phyloP scores from a whole-genome alignment of 2,329 filamentous ascomycete species.

The Alternaria triticimaculans region DNA sequence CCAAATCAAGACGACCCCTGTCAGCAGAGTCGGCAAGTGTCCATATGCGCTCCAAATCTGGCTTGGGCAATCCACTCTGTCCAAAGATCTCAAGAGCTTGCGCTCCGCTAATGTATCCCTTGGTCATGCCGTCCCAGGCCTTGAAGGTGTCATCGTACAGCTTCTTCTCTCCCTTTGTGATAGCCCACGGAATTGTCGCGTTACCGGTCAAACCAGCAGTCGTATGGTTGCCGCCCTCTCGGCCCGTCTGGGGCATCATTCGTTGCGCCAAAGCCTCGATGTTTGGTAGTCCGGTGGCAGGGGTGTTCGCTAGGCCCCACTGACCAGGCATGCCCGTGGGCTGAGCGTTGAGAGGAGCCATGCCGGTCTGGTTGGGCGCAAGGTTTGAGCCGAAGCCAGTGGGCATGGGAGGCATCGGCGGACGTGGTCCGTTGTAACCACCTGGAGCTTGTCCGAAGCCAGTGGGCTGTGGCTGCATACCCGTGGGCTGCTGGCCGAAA shows the following conservation, averaged over 20 bases:
- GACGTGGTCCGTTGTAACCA: constrained; percentile 80
- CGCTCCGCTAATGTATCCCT: constrained; percentile 89
- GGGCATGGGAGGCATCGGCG: constrained; percentile 84
- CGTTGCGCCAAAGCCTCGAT: constrained; percentile 90
- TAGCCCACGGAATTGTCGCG: constrained; percentile 96
- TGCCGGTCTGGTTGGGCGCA: constrained; percentile 69
- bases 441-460: constrained; percentile 72
- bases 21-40: constrained; percentile 93
- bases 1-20: constrained; percentile 90
- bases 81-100: constrained; percentile 97
- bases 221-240: constrained; percentile 80
- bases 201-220: constrained; percentile 89
- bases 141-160: constrained; percentile 95
- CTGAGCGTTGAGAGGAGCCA: constrained; percentile 78
- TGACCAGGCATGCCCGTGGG: constrained; percentile 92
- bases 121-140: constrained; percentile 93
- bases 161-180: constrained; percentile 98
- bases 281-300: constrained; percentile 86
- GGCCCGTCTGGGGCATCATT: constrained; percentile 96
- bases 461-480: constrained; percentile 49
- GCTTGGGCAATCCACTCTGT: constrained; percentile 90
- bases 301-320: constrained; percentile 98
- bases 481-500: constrained; percentile 43
- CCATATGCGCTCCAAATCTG: constrained; percentile 91
- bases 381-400: constrained; percentile 56